Evolutionary conservation across 345 rosid species (phyloP).

Genomic region (Boechera retrofracta): DNA sequence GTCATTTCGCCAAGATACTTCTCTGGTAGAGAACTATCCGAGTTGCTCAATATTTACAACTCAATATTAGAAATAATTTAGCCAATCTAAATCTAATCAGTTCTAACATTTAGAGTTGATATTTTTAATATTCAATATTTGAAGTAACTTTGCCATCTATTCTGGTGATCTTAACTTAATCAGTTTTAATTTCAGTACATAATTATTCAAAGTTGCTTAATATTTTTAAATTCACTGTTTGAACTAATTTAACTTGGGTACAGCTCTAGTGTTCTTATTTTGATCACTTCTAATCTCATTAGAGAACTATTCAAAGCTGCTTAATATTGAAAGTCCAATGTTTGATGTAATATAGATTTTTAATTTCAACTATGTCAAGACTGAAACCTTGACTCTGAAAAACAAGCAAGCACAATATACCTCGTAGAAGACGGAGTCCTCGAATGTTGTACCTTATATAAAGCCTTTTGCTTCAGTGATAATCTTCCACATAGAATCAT

Average conservation of each 20-base stretch:
- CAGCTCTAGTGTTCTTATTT: neutral
- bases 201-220: neutral
- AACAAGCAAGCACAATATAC: neutral
- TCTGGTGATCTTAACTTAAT: neutral
- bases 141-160: neutral
- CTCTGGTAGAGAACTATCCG: neutral
- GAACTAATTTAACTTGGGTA: neutral
- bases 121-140: neutral
- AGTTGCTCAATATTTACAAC: neutral
- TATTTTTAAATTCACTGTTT: neutral
- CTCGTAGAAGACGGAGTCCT: neutral
- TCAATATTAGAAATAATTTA: too few relatives aligned
- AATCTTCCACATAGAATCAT: neutral
- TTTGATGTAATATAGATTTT: neutral
- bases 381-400: neutral
- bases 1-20: neutral
- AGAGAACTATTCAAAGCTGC: neutral
- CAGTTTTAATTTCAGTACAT: neutral
- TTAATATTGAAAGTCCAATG: neutral
- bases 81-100: too few relatives aligned
- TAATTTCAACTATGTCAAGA: neutral
- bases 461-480: neutral
- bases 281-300: neutral
- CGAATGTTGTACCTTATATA: neutral
- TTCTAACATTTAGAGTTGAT: neutral